Base-by-base conservation (phyloP, 169 alveolate genomes). In the Eimeria necatrix region DNA sequence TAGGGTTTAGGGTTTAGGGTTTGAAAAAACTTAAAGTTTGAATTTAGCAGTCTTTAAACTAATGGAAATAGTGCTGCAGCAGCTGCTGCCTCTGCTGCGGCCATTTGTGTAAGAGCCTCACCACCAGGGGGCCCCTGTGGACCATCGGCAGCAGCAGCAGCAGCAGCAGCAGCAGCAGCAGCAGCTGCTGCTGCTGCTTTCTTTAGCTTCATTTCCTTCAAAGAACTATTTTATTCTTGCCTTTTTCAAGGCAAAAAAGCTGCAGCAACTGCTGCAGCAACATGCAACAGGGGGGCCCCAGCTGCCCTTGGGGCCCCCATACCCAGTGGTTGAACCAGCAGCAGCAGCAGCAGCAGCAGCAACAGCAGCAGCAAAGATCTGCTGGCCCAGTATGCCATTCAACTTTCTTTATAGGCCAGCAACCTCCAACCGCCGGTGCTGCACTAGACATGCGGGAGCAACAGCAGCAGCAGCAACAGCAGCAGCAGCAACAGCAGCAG, bases 101-200 rank as follows among this genome's bases (percentile, higher is more conserved):
- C 83, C 46, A 14, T 71, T n/a, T 22, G 51, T 59, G 68, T 59
- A 59, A 4, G 22, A 59, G 51, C 51, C 83, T 71, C 53, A 22
- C n/a, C 51, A 18, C 53, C 83, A 71, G 83, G 48, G 46, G 64
- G 87, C 87, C 87, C 41, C 61, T 22, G 64, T 49, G 87, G 64
- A 46, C 56, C 87, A 76, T 20, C 87, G 61, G 87, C 87, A 49
- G 87, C 87, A 49, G 87, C 64, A 76, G 41, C 56, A 76, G 87
- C 87, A 76, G 87, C 87, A 71, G 83, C 46, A 71, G 68, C 68
- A 59, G 68, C 68, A 59, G 68, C 68, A 59, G 68, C 68, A 59
- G 18, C 18, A 59, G 18, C 68, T 14, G 68, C 68, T 14, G 9
- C 4, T 14, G 18, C 68, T 14, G 18, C 68, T 1, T 26, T 7